Evolutionary conservation across 164 flowering plant species (phyloP), one percentile per base, ranked within the genome.

Genomic region (Aristolochia californica): DNA sequence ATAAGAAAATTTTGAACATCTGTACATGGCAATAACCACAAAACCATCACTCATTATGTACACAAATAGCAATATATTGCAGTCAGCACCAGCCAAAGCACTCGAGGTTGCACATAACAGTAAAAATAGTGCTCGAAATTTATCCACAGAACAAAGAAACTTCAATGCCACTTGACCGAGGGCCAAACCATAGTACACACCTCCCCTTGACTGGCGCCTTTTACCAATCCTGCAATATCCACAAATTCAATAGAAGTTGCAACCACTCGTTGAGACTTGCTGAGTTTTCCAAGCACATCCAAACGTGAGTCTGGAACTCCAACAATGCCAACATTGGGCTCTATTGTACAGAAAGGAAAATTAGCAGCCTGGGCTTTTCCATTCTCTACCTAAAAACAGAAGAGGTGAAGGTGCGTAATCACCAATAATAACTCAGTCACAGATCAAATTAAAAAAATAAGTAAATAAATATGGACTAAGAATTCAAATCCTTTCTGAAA

Each of bases 331-430:
- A 94, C 96, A 74, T 94, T 94, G 48, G 97, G 99, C 73, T 94
- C 99, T 64, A 94, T 94, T 15, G 99, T 94, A 61, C 99, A 94
- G 66, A 94, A 94, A 14, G 99, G 99, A 61, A 80, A 94, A 75
- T 94, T 94, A 44, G 99, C 99, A 74, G 97, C 99, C 70, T 94
- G 99, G 67, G 99, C 99, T 70, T 90, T 94, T 49, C 97, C 99
- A 73, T 90, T 94, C 72, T 94, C 99, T 56, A 94, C 97, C 99
- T 93, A 68, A 51, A 72, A 47, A 16, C 23, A 51, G 11, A 51
- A 47, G 22, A 47, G 22, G 18, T 3, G 40, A 34, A 34, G 40
- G 40, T 8, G 40, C 5, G 10, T 34, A 34, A 34, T 5, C 9
- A 34, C 40, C 10, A n/a, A n/a, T n/a, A n/a, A n/a, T n/a, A n/a